phyloP scores from a whole-genome alignment of 176 grass and related monocot species.

The Avena insularis region DNA sequence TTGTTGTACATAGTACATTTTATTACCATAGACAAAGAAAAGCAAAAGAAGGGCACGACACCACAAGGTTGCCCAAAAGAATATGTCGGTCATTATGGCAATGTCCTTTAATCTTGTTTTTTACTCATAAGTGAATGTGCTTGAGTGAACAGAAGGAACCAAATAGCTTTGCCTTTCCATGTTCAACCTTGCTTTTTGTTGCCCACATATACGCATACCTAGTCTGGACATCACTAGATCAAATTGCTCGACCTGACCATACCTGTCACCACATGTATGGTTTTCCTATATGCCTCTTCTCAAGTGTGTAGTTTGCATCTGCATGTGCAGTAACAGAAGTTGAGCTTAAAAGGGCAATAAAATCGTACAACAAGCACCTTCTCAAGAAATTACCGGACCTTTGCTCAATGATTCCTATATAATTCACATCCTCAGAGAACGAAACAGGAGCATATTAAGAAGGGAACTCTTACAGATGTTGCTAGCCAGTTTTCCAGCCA shows the following conservation, averaged over 20 bases:
- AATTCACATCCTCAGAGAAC: constrained; percentile 18
- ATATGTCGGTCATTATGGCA: not conserved
- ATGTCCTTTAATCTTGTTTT: not conserved
- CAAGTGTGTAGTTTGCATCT: no score
- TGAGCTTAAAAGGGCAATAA: constrained; percentile 58
- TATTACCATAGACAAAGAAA: no score
- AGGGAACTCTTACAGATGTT: no score
- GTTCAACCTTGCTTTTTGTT: not conserved
- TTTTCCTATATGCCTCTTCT: no score
- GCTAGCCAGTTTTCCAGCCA: no score
- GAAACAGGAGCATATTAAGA: no score
- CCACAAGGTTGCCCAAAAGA: not conserved
- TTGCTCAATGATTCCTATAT: not conserved
- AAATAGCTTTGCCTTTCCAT: not conserved
- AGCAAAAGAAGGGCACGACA: not conserved
- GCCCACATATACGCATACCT: not conserved
- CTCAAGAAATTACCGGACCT: no score
- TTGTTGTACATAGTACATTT: not conserved
- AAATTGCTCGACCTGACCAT: not conserved
- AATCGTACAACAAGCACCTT: constrained; percentile 3
- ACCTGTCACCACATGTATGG: no score
- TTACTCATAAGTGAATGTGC: not conserved
- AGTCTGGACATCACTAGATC: no score
- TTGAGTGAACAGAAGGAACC: not conserved
- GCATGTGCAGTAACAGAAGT: constrained; percentile 4